Evolutionary conservation across 2,329 filamentous ascomycete genomes (phyloP).

Genomic region (Hypoxylon sp.): DNA sequence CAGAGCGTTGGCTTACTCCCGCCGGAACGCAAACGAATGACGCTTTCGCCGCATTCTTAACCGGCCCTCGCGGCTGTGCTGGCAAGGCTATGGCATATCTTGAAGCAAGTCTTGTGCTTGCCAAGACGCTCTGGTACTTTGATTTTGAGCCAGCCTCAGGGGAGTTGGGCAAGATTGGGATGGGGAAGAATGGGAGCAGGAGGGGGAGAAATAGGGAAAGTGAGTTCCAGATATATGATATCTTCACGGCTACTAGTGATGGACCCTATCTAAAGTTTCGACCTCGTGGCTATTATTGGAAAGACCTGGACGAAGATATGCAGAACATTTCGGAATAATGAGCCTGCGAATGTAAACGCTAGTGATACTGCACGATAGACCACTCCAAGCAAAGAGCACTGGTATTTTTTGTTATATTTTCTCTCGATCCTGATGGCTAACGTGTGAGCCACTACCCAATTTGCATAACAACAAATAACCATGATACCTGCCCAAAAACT

Average conservation of each 20-base stretch:
- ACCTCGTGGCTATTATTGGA: background rate
- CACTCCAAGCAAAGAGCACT: background rate
- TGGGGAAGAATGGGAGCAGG: too few species aligned
- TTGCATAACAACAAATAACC: background rate
- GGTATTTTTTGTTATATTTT: constrained; percentile 1
- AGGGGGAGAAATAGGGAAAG: background rate
- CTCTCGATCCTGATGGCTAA: background rate
- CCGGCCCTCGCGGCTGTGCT: too few species aligned
- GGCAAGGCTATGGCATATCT: too few species aligned
- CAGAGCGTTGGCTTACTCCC: too few species aligned
- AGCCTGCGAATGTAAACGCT: background rate
- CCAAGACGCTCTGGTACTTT: background rate
- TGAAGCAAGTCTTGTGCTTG: background rate
- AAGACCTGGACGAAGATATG: background rate
- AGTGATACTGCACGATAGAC: too few species aligned
- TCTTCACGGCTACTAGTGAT: background rate
- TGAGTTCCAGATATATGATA: background rate
- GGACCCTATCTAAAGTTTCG: background rate
- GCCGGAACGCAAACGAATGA: too few species aligned
- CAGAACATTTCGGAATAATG: background rate
- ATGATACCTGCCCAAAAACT: background rate
- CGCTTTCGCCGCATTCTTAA: too few species aligned
- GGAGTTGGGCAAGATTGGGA: background rate
- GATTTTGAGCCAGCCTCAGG: background rate
- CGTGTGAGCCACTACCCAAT: background rate